Conservation (phyloP, 768 basidiomycete species). For the Collybiopsis luxurians region DNA sequence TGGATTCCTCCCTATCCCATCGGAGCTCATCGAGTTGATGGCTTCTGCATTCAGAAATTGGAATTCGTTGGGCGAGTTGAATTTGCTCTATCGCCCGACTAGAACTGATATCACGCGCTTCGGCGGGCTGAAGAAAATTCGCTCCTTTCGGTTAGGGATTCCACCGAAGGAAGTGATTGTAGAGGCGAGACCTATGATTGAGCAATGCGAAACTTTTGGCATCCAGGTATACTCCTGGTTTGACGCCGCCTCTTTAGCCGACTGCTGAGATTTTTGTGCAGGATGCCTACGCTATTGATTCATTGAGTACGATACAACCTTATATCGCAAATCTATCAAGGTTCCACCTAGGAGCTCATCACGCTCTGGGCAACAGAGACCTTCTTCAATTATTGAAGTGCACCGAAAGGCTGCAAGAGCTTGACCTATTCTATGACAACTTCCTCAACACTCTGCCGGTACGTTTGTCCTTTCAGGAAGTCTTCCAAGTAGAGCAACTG, state of each 20-base stretch:
- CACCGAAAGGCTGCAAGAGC: neutral
- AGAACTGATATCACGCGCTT: constrained; percentile 1
- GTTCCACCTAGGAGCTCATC: constrained; percentile 3
- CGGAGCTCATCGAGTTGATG: neutral
- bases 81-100: constrained; percentile 2
- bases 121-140: neutral
- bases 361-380: constrained; percentile 4
- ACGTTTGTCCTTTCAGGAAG: neutral
- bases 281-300: constrained; percentile 7
- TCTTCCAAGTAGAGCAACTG: neutral
- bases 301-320: neutral
- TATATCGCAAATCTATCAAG: neutral
- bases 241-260: neutral
- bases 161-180: neutral
- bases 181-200: neutral
- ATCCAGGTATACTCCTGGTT: neutral
- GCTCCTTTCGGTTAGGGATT: neutral
- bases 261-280: neutral
- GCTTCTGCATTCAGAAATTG: neutral
- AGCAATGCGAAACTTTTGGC: constrained; percentile 2
- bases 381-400: neutral
- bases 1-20: constrained; percentile 2
- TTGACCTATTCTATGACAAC: constrained; percentile 8
- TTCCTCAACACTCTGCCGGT: constrained; percentile 3
- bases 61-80: neutral